A percentile compares a stretch with the other conserved stretches of the same genome.
phyloP scores from a whole-genome alignment of 805 yeast genomes.

The Saturnispora quitensis region DNA sequence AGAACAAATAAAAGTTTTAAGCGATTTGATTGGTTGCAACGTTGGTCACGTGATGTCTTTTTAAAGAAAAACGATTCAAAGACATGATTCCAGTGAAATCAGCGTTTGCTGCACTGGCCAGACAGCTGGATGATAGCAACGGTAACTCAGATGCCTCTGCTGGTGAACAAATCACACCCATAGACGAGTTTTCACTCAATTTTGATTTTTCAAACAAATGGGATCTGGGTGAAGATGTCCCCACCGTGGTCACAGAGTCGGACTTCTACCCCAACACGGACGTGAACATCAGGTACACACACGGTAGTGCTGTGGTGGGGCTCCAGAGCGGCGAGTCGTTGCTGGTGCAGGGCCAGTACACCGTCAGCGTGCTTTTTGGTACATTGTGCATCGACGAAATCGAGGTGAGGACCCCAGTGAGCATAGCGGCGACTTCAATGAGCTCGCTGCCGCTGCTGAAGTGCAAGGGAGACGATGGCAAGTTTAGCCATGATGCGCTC shows the following conservation, averaged over 20 bases:
- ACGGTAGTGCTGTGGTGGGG: slow-evolving; percentile 26
- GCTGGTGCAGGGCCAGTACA: slow-evolving; percentile 40
- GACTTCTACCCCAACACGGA: slow-evolving; percentile 1
- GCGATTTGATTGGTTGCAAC: not conserved
- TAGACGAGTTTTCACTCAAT: not conserved
- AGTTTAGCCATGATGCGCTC: slow-evolving; percentile 9
- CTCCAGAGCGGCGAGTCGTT: slow-evolving; percentile 28
- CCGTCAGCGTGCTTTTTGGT: slow-evolving; percentile 37
- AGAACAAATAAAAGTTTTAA: not conserved
- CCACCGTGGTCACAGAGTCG: not conserved
- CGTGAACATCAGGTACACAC: not conserved
- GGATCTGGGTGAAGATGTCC: not conserved
- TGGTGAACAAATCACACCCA: not conserved
- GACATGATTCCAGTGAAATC: not conserved
- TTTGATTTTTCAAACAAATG: not conserved
- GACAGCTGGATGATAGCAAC: not conserved
- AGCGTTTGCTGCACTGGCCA: not conserved
- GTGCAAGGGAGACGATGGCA: slow-evolving; percentile 19
- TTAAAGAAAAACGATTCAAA: not conserved
- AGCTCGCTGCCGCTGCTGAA: slow-evolving; percentile 34
- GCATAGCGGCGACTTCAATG: slow-evolving; percentile 29
- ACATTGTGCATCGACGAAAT: slow-evolving; percentile 36
- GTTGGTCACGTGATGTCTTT: not conserved
- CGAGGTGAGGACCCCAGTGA: slow-evolving; percentile 14
- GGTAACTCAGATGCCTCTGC: not conserved